phyloP scores from a whole-genome alignment of 148 eudicot species.

The Chenopodium quinoa region DNA sequence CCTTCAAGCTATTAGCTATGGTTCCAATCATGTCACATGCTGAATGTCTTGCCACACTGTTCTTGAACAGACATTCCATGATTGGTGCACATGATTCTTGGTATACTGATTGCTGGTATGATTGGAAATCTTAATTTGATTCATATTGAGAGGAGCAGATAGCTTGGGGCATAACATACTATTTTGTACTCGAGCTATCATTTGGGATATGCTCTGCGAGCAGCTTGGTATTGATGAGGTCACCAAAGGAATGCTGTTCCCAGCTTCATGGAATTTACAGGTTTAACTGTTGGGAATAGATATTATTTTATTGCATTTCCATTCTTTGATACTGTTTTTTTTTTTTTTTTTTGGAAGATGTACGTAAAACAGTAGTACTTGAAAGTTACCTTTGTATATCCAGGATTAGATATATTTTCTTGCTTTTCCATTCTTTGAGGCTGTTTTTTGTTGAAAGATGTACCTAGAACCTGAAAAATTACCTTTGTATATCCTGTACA shows the following conservation, averaged over 20 bases:
- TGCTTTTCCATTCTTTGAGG: background rate
- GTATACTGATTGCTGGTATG: background rate
- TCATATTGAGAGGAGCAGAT: background rate
- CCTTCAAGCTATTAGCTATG: constrained; percentile 80
- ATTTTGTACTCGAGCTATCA: background rate
- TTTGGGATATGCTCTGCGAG: background rate
- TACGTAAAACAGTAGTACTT: constrained; percentile 2
- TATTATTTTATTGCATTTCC: background rate
- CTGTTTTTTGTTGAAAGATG: background rate
- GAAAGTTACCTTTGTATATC: constrained; percentile 9
- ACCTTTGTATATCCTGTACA: constrained; percentile 12
- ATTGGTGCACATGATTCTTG: background rate
- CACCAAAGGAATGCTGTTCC: background rate
- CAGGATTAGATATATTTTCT: background rate
- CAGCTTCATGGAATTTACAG: background rate
- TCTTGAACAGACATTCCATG: background rate
- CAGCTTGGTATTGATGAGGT: constrained; percentile 4
- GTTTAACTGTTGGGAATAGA: background rate
- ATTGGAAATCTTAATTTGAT: background rate
- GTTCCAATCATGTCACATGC: constrained; percentile 70
- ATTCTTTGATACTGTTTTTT: background rate
- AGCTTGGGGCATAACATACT: background rate
- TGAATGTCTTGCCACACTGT: constrained; percentile 12
- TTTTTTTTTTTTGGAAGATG: background rate
- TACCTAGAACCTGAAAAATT: background rate